Conservation (phyloP, 176 grass and related monocot species). For the Avena eriantha region DNA sequence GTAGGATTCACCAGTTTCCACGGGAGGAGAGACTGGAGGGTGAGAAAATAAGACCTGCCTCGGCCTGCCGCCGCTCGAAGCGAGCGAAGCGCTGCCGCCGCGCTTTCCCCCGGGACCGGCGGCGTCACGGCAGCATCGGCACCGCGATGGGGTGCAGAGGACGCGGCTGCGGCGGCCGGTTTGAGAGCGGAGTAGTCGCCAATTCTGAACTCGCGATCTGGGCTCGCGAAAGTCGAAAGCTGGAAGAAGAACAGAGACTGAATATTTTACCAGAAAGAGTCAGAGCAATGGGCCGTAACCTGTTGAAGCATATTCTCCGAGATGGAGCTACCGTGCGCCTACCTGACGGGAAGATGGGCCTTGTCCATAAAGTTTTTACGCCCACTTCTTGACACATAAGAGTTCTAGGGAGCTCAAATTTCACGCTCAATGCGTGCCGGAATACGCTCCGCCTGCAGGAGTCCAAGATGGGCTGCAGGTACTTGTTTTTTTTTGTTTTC, state of each 20-base stretch:
- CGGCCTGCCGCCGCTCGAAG: background rate
- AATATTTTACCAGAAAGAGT: conserved; percentile 8
- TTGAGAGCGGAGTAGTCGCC: background rate
- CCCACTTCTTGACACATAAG: too few species aligned
- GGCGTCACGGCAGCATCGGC: conserved; percentile 32
- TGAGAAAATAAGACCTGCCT: background rate
- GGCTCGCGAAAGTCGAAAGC: background rate
- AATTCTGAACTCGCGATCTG: conserved; percentile 9
- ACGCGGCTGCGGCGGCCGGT: background rate
- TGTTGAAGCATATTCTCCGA: background rate
- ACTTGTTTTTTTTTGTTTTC: too few species aligned
- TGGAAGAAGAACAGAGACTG: background rate
- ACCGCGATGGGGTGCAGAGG: background rate
- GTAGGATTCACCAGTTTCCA: background rate
- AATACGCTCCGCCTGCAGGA: too few species aligned
- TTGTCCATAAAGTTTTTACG: too few species aligned
- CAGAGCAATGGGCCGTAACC: background rate
- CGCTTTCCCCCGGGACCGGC: background rate
- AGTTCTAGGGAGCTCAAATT: too few species aligned
- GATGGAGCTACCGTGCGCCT: background rate
- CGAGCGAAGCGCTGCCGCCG: background rate
- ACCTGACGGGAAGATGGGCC: too few species aligned
- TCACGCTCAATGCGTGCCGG: too few species aligned
- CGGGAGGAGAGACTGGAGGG: background rate
- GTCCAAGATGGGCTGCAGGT: too few species aligned